phyloP scores from a whole-genome alignment of 345 rosid species.

The Combretum micranthum region DNA sequence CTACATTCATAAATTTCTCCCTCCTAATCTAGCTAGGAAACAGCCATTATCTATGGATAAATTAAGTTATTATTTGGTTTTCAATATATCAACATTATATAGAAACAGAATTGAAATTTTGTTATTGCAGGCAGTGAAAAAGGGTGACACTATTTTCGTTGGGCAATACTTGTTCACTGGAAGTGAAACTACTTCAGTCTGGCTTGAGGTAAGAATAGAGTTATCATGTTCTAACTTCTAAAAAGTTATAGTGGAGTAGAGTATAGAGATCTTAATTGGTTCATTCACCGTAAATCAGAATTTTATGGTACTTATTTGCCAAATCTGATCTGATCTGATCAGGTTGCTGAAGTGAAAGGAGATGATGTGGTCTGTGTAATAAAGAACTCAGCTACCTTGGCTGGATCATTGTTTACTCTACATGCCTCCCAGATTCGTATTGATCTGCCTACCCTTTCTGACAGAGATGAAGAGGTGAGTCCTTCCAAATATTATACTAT shows the following conservation, averaged over 20 bases:
- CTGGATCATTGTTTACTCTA: constrained; percentile 83
- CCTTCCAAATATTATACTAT: not conserved
- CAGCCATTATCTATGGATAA: too few relatives aligned
- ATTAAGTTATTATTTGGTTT: not conserved
- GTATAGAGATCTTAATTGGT: not conserved
- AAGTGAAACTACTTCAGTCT: constrained; percentile 95
- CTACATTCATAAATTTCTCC: too few relatives aligned
- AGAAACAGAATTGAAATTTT: constrained; percentile 9
- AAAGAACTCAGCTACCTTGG: constrained; percentile 81
- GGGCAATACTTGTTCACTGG: constrained; percentile 97
- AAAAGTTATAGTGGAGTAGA: not conserved
- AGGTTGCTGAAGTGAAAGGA: constrained; percentile 84
- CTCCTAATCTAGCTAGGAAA: too few relatives aligned
- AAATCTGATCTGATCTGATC: constrained; percentile 13
- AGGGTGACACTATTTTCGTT: constrained; percentile 86
- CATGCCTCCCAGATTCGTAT: constrained; percentile 87
- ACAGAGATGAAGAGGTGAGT: constrained; percentile 83
- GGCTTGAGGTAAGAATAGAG: constrained; percentile 71
- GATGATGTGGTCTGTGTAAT: constrained; percentile 75
- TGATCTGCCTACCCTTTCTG: constrained; percentile 80
- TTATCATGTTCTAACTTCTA: not conserved
- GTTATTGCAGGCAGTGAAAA: constrained; percentile 71
- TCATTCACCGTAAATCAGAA: not conserved
- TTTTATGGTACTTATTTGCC: constrained; percentile 4
- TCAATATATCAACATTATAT: not conserved